Evolutionary conservation across 208 protist species (phyloP).

Genomic region (Porcisia hertigi): DNA sequence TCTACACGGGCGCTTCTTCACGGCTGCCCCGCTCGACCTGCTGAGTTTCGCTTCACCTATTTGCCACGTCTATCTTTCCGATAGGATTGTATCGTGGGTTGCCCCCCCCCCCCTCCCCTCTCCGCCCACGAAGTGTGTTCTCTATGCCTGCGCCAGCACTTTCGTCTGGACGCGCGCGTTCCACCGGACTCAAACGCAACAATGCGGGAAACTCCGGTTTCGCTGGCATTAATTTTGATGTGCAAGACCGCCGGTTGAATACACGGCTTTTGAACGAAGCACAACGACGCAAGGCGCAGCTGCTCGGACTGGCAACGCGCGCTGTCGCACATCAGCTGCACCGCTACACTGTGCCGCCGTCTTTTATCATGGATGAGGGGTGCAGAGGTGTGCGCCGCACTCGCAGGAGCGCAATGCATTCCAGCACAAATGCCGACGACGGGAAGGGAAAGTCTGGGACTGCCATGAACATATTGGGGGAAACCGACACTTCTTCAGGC

Average conservation of each 20-base stretch:
- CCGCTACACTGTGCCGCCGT: conserved; percentile 24
- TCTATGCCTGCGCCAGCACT: not conserved
- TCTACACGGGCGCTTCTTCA: conserved; percentile 1
- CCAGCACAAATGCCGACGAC: not conserved
- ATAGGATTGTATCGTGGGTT: not conserved
- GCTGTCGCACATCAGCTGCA: conserved; percentile 61
- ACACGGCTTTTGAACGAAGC: conserved; percentile 54
- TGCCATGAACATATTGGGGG: not conserved
- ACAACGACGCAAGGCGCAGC: conserved; percentile 52
- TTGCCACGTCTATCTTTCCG: not conserved
- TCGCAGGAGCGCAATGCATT: not conserved
- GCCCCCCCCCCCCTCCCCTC: not conserved
- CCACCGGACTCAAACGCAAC: conserved; percentile 10
- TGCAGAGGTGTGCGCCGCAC: not conserved
- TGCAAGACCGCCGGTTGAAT: conserved; percentile 72
- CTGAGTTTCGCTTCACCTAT: not conserved
- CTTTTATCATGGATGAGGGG: conserved; percentile 43
- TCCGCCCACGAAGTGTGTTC: not conserved
- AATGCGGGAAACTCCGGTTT: not conserved
- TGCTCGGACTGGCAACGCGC: conserved; percentile 44
- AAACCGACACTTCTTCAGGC: not conserved
- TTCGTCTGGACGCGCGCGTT: not conserved
- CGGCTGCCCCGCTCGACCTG: not conserved
- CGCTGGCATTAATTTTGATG: conserved; percentile 40
- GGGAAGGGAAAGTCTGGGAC: not conserved